phyloP scores from a whole-genome alignment of 305 asterid species.

The Fraxinus floribunda region DNA sequence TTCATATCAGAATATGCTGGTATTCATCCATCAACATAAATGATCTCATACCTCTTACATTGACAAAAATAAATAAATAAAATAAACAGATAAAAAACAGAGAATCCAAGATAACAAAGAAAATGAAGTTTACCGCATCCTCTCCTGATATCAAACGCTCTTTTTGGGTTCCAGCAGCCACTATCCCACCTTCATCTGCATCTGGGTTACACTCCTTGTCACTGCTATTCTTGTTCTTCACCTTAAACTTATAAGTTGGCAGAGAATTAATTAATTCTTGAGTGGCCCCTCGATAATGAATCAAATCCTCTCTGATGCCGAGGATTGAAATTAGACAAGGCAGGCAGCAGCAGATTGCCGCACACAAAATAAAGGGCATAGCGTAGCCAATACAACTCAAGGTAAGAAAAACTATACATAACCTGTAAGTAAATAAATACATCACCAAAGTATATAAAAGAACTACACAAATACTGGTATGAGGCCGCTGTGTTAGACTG shows the following conservation, averaged over 20 bases:
- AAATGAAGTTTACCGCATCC: conserved; percentile 41
- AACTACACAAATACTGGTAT: neutral
- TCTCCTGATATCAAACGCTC: conserved; percentile 57
- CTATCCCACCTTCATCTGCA: conserved; percentile 45
- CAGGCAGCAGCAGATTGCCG: conserved; percentile 97
- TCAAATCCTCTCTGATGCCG: conserved; percentile 82
- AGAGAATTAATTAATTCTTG: conserved; percentile 83
- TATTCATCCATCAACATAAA: neutral
- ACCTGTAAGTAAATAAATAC: conserved; percentile 45
- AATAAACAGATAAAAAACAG: neutral
- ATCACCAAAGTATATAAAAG: conserved; percentile 6
- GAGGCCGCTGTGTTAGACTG: neutral
- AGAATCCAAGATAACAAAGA: neutral
- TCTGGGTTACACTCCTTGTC: conserved; percentile 43
- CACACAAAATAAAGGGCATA: conserved; percentile 91
- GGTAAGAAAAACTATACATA: conserved; percentile 87
- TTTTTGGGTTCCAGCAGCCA: conserved; percentile 56
- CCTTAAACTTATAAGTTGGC: conserved; percentile 81
- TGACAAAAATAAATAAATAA: neutral
- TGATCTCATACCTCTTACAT: neutral
- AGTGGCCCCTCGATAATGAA: conserved; percentile 85
- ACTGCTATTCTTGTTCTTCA: conserved; percentile 47
- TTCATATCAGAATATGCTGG: neutral
- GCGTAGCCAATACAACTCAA: conserved; percentile 97
- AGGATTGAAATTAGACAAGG: conserved; percentile 88